Conservation (phyloP, 73 alveolate genomes). For the Uronychia setigera region DNA sequence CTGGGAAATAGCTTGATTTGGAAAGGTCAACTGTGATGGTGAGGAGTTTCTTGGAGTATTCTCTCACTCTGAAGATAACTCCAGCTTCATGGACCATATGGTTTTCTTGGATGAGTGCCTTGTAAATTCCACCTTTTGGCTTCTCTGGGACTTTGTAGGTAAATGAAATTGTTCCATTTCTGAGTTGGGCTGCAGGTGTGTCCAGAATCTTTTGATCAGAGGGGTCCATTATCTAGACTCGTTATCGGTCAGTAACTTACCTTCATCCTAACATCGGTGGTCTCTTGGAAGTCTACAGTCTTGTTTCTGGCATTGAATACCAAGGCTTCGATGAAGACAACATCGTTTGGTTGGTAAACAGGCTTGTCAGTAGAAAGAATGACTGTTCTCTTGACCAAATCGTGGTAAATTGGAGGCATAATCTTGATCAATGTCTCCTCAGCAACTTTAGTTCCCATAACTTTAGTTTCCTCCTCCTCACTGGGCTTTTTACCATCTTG, state of each 20-base stretch:
- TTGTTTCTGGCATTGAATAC: slow-evolving; percentile 37
- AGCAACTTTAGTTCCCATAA: neutral
- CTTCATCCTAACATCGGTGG: neutral
- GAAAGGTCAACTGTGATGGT: slow-evolving; percentile 30
- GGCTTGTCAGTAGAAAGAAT: slow-evolving; percentile 26
- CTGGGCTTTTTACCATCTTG: too few relatives aligned
- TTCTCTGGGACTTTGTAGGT: slow-evolving; percentile 40
- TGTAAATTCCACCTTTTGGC: slow-evolving; percentile 30
- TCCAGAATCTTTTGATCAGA: neutral
- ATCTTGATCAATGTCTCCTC: neutral
- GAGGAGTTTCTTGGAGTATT: slow-evolving; percentile 11
- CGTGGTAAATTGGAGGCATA: neutral
- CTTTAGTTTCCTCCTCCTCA: neutral
- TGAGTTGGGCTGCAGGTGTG: neutral
- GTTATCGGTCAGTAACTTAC: neutral
- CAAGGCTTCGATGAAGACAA: slow-evolving; percentile 29
- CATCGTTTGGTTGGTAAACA: slow-evolving; percentile 47
- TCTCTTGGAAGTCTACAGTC: neutral
- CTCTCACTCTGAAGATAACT: slow-evolving; percentile 21
- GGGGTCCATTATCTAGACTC: slow-evolving; percentile 1
- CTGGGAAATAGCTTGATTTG: slow-evolving; percentile 30
- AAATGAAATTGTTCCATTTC: slow-evolving; percentile 15
- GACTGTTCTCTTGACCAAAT: neutral
- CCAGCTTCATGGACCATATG: slow-evolving; percentile 5
- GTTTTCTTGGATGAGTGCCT: neutral